phyloP scores from a whole-genome alignment of 2,329 filamentous ascomycete species.

The Aspergillus costaricaensis region DNA sequence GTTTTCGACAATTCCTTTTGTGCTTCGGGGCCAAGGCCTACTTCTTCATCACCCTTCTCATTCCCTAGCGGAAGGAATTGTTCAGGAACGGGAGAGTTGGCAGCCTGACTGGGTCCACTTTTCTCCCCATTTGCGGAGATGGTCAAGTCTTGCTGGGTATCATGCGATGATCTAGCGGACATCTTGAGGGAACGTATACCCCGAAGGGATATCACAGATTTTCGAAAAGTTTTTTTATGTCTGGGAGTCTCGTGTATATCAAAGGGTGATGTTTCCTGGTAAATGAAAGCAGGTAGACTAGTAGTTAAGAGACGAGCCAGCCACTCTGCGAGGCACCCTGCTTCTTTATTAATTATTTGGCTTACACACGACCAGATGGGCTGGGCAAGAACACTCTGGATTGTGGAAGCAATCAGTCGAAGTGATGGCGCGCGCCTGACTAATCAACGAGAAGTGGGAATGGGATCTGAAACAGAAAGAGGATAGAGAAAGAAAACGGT shows the following conservation, averaged over 20 bases:
- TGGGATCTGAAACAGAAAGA: neutral
- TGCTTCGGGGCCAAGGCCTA: slow-evolving; percentile 13
- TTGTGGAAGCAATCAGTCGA: neutral
- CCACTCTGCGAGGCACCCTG: neutral
- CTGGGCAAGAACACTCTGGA: neutral
- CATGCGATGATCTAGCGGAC: slow-evolving; percentile 2
- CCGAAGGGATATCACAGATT: neutral
- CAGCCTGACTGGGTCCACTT: neutral
- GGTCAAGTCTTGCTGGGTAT: neutral
- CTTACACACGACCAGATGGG: neutral
- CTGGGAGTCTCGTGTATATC: neutral
- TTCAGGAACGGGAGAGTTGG: slow-evolving; percentile 15
- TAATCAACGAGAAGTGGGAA: neutral
- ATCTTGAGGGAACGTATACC: neutral
- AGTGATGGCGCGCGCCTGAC: neutral
- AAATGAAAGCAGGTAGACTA: neutral
- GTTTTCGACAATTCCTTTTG: slow-evolving; percentile 24
- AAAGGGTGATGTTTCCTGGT: neutral
- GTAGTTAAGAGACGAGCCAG: neutral
- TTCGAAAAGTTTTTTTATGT: neutral
- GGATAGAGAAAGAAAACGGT: neutral
- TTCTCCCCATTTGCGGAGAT: slow-evolving; percentile 4
- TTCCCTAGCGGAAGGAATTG: slow-evolving; percentile 12
- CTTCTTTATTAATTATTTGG: neutral
- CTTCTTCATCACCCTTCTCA: slow-evolving; percentile 22